Conservation (phyloP, 176 grass and related monocot species). For the Pontederia crassipes region DNA sequence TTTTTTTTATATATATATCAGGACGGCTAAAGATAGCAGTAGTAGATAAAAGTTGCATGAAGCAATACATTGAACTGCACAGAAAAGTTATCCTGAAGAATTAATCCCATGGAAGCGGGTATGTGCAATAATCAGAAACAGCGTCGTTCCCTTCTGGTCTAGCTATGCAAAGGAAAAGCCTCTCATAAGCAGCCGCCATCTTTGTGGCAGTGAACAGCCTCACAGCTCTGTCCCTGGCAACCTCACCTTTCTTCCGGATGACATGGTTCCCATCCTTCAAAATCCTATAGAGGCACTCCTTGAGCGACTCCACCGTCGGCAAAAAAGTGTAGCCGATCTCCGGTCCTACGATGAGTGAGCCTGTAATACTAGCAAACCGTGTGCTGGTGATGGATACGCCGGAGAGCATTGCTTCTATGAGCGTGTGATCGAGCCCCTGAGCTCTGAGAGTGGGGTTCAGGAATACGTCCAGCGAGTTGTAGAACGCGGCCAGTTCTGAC, state of each 20-base stretch:
- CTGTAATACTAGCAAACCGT: slow-evolving; percentile 35
- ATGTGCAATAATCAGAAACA: slow-evolving; percentile 22
- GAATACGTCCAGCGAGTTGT: slow-evolving; percentile 38
- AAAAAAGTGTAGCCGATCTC: slow-evolving; percentile 36
- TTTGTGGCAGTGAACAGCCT: slow-evolving; percentile 28
- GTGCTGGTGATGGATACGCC: slow-evolving; percentile 29
- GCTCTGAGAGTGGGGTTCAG: slow-evolving; percentile 39
- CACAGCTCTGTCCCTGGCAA: slow-evolving; percentile 25
- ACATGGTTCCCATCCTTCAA: slow-evolving; percentile 25
- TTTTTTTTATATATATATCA: no score
- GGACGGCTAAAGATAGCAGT: no score
- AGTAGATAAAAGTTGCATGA: no score
- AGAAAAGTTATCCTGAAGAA: no score
- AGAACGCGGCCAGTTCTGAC: slow-evolving; percentile 28
- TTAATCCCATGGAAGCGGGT: slow-evolving; percentile 12
- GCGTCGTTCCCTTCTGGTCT: not conserved
- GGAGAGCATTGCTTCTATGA: slow-evolving; percentile 44
- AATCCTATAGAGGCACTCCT: slow-evolving; percentile 22
- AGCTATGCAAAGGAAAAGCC: slow-evolving; percentile 38
- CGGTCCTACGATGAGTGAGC: slow-evolving; percentile 33
- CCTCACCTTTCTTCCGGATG: slow-evolving; percentile 25
- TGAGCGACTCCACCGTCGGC: slow-evolving; percentile 29
- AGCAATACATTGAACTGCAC: no score
- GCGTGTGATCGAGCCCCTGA: slow-evolving; percentile 45
- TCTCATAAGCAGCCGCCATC: slow-evolving; percentile 51